Base-by-base conservation (phyloP, 2,329 filamentous ascomycete species). In the Botrytis aclada region DNA sequence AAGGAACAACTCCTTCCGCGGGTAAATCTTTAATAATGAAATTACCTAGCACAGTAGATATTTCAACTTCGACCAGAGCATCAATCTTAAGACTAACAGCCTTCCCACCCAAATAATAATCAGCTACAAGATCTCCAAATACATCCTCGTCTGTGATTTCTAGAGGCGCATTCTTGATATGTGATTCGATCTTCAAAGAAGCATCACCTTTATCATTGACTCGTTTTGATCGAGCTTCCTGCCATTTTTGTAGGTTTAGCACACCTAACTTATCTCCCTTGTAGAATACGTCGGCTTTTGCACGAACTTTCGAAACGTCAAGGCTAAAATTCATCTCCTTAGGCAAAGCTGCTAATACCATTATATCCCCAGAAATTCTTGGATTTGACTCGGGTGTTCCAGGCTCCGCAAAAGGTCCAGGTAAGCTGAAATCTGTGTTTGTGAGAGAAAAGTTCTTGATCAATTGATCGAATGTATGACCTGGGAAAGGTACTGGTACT, bases 401-500 rank as follows among this genome's bases (percentile, higher is more conserved):
- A 0, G 93, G 93, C 29, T 94, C 90, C 3, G 94, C 93, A 78
- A 91, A 88, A 0, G 93, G 92, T 78, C 94, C 89, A 0, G 96
- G 96, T 63, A 99, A 84, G 66, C 88, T 89, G 81, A 99, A 97
- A 78, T 97, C 90, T 58, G 97, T 93, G 80, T 98, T 88, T 2
- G 90, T 89, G 76, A 98, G 84, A 34, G 94, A 92, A 80, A 98
- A 98, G 77, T 96, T 95, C 77, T 91, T 92, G 80, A 99, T 92
- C 25, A 97, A 84, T 76, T 92, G 90, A 76, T 94, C 94, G 78
- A 98, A 91, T 0, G 90, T 90, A 73, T 90, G 89, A 8, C 94
- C 94, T 0, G 94, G 93, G 75, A 98, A 92, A 9, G 94, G 92
- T 10, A 98, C 85, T 4, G 95, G 94, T 0, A 98, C 86, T 0